Evolutionary conservation across 108 stramenopile genomes (phyloP), one percentile per base, ranked within the genome.

Genomic region (Cyclotella baltica): DNA sequence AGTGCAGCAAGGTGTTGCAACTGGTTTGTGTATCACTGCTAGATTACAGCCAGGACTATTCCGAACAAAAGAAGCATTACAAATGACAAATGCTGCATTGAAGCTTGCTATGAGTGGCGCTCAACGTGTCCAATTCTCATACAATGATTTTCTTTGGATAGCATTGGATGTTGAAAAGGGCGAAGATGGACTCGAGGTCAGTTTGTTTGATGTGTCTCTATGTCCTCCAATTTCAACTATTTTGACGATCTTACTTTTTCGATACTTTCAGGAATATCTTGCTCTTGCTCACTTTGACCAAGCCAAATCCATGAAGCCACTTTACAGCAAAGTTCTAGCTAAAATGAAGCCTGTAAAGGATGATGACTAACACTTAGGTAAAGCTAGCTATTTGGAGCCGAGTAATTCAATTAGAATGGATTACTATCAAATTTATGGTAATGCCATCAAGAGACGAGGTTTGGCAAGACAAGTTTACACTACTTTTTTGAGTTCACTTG

Each of bases 141-240:
- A 84, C 72, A 94, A 96, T 58, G 93, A 96, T 65, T 93, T 96
- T 33, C 62, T 96, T n/a, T 96, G 88, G 87, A 59, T 94, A 22
- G 92, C 90, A 18, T 70, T 96, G 76, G 80, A 90, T 76, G 91
- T 94, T 52, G 67, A 69, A 33, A 68, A 91, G 29, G 95, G 95
- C 34, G 87, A 90, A 30, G 85, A 25, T 31, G 95, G 93, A 43
- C 67, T 96, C 25, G 87, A 94, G 31, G 53, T 55, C 8, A 55
- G 53, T n/a, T 55, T n/a, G n/a, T n/a, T n/a, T n/a, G 40, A 43
- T 11, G 40, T 11, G 40, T 43, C 16, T 10, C 22, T n/a, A 5
- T 55, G 5, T 55, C n/a, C 6, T 15, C 8, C 6, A 55, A 55
- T 6, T 55, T 55, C 22, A 55, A 10, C 19, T n/a, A n/a, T 23